Conservation (phyloP, 768 basidiomycete genomes). For the Multifurca ochricompacta region DNA sequence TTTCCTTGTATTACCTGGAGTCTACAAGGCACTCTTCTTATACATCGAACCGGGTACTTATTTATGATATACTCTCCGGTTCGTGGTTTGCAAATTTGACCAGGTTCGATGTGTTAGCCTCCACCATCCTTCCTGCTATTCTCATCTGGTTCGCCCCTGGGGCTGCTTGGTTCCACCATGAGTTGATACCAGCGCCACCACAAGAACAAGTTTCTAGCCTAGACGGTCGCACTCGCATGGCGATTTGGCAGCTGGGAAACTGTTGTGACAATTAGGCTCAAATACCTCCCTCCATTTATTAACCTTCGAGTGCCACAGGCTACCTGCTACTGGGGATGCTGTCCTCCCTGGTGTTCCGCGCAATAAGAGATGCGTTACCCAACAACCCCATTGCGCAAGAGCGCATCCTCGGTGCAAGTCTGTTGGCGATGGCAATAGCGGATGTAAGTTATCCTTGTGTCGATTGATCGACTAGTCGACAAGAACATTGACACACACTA, state of each 20-base stretch:
- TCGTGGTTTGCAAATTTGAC: not conserved
- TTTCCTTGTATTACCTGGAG: constrained; percentile 54
- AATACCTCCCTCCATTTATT: not conserved
- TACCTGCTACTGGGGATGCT: constrained; percentile 58
- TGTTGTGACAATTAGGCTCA: constrained; percentile 36
- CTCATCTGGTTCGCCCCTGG: constrained; percentile 53
- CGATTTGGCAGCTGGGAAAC: constrained; percentile 60
- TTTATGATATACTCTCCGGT: not conserved
- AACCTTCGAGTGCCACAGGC: constrained; percentile 31
- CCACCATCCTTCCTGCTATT: constrained; percentile 43
- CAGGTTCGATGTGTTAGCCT: constrained; percentile 29
- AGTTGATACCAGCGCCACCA: constrained; percentile 47
- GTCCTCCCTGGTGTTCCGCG: constrained; percentile 59
- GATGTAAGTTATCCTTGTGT: constrained; percentile 43
- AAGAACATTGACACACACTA: not conserved
- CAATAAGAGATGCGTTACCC: constrained; percentile 51
- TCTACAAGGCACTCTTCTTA: constrained; percentile 55
- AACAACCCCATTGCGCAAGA: constrained; percentile 56
- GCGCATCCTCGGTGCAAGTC: constrained; percentile 53
- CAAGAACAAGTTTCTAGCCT: constrained; percentile 29
- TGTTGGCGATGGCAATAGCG: constrained; percentile 57
- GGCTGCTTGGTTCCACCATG: constrained; percentile 56
- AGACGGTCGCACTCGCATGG: constrained; percentile 49
- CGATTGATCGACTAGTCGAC: constrained; percentile 3
- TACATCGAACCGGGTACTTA: constrained; percentile 54